A percentile compares a stretch with the other conserved stretches of the same genome.
phyloP scores from a whole-genome alignment of 2,329 filamentous ascomycete species.

The Macrophomina pseudophaseolina region DNA sequence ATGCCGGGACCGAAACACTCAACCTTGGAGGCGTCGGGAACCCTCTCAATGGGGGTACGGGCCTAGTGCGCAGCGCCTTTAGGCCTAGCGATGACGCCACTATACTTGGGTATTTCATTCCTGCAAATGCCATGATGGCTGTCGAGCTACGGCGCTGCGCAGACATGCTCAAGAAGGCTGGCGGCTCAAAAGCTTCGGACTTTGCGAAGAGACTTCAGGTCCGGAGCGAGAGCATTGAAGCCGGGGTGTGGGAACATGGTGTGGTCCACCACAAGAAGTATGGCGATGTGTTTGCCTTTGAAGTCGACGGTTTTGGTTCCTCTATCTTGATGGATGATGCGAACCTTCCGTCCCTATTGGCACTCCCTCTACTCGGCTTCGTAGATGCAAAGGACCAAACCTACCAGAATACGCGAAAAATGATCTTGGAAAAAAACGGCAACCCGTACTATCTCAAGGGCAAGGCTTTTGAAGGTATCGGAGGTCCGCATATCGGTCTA shows the following conservation, averaged over 20 bases:
- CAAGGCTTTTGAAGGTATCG: slow-evolving; percentile 80
- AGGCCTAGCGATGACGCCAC: slow-evolving; percentile 94
- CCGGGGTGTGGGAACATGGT: slow-evolving; percentile 84
- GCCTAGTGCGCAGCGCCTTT: slow-evolving; percentile 88
- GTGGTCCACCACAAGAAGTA: slow-evolving; percentile 76
- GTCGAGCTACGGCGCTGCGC: slow-evolving; percentile 82
- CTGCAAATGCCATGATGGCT: slow-evolving; percentile 94
- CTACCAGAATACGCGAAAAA: slow-evolving; percentile 87
- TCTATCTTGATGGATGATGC: slow-evolving; percentile 87
- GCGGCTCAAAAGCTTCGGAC: slow-evolving; percentile 51
- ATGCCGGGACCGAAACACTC: slow-evolving; percentile 86
- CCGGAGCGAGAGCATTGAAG: slow-evolving; percentile 69
- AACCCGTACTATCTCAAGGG: slow-evolving; percentile 92
- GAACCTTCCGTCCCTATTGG: slow-evolving; percentile 81
- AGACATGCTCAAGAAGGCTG: slow-evolving; percentile 66
- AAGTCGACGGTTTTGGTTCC: slow-evolving; percentile 86
- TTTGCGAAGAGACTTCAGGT: slow-evolving; percentile 56
- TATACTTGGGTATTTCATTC: slow-evolving; percentile 92
- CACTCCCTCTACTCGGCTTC: slow-evolving; percentile 80
- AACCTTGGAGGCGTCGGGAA: slow-evolving; percentile 85
- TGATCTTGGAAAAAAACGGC: slow-evolving; percentile 73
- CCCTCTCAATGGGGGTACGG: slow-evolving; percentile 81
- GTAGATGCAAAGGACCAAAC: slow-evolving; percentile 66
- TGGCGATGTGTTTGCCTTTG: slow-evolving; percentile 82
- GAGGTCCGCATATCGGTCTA: slow-evolving; percentile 83